A percentile compares a stretch with the other conserved stretches of the same genome.
Evolutionary conservation across 2,329 filamentous ascomycete genomes (phyloP).

Genomic region (Diaporthe citri): DNA sequence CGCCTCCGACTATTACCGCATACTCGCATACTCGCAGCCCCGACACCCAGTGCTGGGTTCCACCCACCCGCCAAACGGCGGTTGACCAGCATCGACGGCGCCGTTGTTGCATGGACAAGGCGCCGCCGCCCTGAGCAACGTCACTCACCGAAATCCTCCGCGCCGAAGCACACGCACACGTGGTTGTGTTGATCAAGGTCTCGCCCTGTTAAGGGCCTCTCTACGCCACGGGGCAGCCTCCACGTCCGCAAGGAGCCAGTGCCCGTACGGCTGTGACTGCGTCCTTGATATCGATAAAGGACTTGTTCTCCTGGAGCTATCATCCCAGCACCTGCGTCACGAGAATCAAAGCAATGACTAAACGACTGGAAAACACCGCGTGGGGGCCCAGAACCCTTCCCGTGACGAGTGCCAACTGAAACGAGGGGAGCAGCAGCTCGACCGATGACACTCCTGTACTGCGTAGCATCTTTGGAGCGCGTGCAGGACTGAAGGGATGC

Average conservation of each 20-base stretch:
- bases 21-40: not conserved
- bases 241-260: slow-evolving; percentile 8
- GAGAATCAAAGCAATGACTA: slow-evolving; percentile 32
- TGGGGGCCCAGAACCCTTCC: slow-evolving; percentile 19
- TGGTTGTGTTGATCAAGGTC: slow-evolving; percentile 30
- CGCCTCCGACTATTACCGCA: slow-evolving; percentile 20
- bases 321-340: slow-evolving; percentile 30
- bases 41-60: slow-evolving; percentile 10
- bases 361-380: slow-evolving; percentile 27
- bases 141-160: slow-evolving; percentile 30
- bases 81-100: slow-evolving; percentile 24
- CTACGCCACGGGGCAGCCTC: not conserved
- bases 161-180: slow-evolving; percentile 30
- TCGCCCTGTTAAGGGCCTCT: slow-evolving; percentile 1
- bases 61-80: slow-evolving; percentile 18
- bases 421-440: slow-evolving; percentile 19
- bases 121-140: slow-evolving; percentile 17
- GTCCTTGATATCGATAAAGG: slow-evolving; percentile 6
- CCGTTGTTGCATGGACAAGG: slow-evolving; percentile 21
- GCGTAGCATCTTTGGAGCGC: not conserved
- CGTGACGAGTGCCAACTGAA: slow-evolving; percentile 24
- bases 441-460: not conserved
- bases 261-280: slow-evolving; percentile 6
- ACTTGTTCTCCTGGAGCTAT: slow-evolving; percentile 4
- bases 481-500: not conserved